Percentiles rank a stretch among this genome's conserved stretches.
Evolutionary conservation across 108 stramenopile species (phyloP).

Genomic region (Nitzschia palea): DNA sequence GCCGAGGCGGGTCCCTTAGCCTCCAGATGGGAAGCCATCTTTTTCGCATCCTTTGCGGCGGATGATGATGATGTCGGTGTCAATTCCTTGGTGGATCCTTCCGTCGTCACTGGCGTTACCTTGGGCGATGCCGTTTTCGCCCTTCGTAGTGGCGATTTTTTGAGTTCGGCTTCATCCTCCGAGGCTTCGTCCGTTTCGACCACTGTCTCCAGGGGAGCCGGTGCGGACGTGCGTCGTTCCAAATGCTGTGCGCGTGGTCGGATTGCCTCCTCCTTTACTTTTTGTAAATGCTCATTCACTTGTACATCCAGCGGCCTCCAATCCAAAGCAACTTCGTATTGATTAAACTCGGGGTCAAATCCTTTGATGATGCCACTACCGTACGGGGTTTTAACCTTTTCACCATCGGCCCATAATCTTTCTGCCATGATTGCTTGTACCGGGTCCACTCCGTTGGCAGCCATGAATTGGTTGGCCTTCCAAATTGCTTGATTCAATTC

Average conservation of each 20-base stretch:
- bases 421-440: constrained; percentile 66
- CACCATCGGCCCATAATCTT: constrained; percentile 64
- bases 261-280: constrained; percentile 44
- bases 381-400: constrained; percentile 82
- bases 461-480: constrained; percentile 66
- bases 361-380: constrained; percentile 66
- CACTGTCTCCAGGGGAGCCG: constrained; percentile 64
- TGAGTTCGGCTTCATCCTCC: constrained; percentile 17
- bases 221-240: constrained; percentile 24
- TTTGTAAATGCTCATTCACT: constrained; percentile 55
- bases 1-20: background rate
- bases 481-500: constrained; percentile 88
- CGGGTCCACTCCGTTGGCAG: constrained; percentile 33
- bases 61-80: background rate
- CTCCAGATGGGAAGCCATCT: background rate
- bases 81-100: background rate
- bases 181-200: constrained; percentile 60
- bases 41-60: background rate
- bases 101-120: background rate
- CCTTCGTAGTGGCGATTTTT: background rate
- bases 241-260: constrained; percentile 36
- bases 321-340: constrained; percentile 86
- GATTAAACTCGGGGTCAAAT: constrained; percentile 72
- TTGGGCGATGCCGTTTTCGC: background rate
- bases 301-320: constrained; percentile 85